Conservation (phyloP, 345 rosid genomes). For the Dipteronia sinensis region DNA sequence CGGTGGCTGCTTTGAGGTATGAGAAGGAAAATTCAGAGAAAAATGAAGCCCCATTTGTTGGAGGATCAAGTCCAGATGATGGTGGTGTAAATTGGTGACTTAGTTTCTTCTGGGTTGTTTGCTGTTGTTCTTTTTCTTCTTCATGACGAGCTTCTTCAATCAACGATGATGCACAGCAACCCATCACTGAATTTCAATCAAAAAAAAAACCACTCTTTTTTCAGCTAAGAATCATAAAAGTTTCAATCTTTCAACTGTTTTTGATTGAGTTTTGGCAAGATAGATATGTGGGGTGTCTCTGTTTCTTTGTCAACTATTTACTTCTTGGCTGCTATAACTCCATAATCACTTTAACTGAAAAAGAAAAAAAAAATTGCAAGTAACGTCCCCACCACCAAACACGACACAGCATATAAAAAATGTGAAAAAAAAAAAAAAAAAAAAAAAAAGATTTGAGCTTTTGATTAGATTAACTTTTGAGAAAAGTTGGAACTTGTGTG, state of each 20-base stretch:
- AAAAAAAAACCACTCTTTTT: neutral
- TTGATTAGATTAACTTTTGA: neutral
- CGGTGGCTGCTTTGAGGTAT: slow-evolving; percentile 71
- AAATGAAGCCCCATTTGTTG: slow-evolving; percentile 43
- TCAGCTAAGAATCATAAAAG: slow-evolving; percentile 19
- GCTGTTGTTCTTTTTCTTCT: slow-evolving; percentile 39
- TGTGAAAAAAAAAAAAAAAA: neutral
- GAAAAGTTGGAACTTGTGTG: slow-evolving; percentile 10
- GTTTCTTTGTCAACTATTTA: neutral
- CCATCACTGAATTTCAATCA: slow-evolving; percentile 42
- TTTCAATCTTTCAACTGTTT: neutral
- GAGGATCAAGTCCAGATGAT: slow-evolving; percentile 34
- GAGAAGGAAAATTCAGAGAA: slow-evolving; percentile 68
- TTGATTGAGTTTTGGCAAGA: neutral
- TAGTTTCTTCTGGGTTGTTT: neutral
- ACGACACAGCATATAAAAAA: neutral
- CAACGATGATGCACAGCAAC: slow-evolving; percentile 74
- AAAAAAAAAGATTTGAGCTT: neutral
- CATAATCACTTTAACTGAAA: neutral
- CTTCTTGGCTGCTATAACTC: neutral
- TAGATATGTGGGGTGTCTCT: neutral
- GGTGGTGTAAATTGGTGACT: slow-evolving; percentile 35
- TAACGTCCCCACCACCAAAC: neutral
- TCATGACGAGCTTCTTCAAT: slow-evolving; percentile 41
- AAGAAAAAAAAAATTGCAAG: neutral